Conservation (phyloP, 352 stramenopile genomes). For the Pythium aristosporum region DNA sequence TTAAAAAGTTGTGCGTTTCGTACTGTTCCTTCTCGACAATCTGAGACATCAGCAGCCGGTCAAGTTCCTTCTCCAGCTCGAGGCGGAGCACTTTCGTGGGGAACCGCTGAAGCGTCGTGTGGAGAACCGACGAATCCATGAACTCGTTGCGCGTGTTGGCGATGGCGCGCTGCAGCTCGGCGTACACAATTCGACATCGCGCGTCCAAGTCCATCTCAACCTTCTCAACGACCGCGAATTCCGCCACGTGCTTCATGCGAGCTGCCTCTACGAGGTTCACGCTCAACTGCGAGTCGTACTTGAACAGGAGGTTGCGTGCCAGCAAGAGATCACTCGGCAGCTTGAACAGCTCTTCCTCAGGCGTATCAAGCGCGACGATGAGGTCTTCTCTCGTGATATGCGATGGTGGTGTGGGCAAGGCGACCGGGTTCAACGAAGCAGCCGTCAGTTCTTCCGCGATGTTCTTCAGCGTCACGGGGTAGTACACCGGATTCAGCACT, state of each 20-base stretch:
- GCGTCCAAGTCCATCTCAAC: conserved; percentile 85
- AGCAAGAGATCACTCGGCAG: conserved; percentile 55
- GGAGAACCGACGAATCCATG: conserved; percentile 90
- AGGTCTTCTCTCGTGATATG: conserved; percentile 63
- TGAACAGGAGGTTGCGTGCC: conserved; percentile 58
- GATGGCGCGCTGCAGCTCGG: conserved; percentile 88
- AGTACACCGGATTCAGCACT: conserved; percentile 71
- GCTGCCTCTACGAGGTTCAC: conserved; percentile 50
- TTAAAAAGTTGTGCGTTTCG: conserved; percentile 53
- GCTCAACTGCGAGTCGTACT: conserved; percentile 58
- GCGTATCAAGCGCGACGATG: conserved; percentile 53
- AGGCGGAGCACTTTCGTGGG: conserved; percentile 84
- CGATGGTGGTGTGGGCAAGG: conserved; percentile 29
- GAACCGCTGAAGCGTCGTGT: conserved; percentile 90
- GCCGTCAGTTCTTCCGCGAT: conserved; percentile 26
- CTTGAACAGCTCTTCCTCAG: conserved; percentile 76
- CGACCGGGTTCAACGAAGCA: neutral
- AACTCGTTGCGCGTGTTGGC: conserved; percentile 80
- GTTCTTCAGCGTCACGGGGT: conserved; percentile 50
- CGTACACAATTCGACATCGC: conserved; percentile 84
- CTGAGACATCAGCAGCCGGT: conserved; percentile 87
- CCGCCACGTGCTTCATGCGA: conserved; percentile 36
- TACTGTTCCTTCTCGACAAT: conserved; percentile 72
- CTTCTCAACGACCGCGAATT: conserved; percentile 27
- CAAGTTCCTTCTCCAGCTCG: conserved; percentile 92